Evolutionary conservation across 2,329 filamentous ascomycete species (phyloP), one percentile per base, ranked within the genome.

Genomic region (Dactylella cylindrospora): DNA sequence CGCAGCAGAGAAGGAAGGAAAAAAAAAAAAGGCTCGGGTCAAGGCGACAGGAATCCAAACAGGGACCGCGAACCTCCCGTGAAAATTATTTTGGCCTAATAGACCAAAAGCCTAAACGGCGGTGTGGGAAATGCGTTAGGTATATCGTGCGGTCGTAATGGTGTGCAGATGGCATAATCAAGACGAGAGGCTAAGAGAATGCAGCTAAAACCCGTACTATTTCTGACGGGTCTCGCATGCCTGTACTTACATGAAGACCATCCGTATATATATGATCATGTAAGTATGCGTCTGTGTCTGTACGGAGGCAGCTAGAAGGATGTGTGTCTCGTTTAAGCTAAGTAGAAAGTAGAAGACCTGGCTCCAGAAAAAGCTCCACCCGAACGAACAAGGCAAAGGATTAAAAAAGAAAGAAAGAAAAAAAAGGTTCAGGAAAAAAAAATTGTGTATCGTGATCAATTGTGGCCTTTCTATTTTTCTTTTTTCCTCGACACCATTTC

Each of bases 401-500:
- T n/a, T n/a, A n/a, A n/a, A n/a, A n/a, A n/a, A n/a, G n/a, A n/a
- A n/a, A n/a, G n/a, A n/a, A n/a, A n/a, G n/a, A n/a, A n/a, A 33
- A 52, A 59, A 51, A 54, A 43, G 43, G 43, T 44, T 62, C 54
- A 38, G 49, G 40, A 31, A 39, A 46, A 40, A 47, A 46, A 61
- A 53, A 61, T n/a, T 46, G 55, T 61, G 57, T 62, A 62, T 62
- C 57, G 57, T 62, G 57, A 62, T 62, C 57, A 62, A 44, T 62
- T 62, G 57, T 62, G 49, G 49, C 53, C 57, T 44, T 62, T n/a
- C n/a, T n/a, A n/a, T n/a, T n/a, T n/a, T n/a, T n/a, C n/a, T n/a
- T 62, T 60, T 54, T 54, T 38, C 15, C 38, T 62, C 49, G 57
- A 62, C 57, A 62, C 57, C 57, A 62, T 62, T n/a, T 62, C 57